phyloP scores from a whole-genome alignment of 2,329 filamentous ascomycete species.

The Alternaria sp. region DNA sequence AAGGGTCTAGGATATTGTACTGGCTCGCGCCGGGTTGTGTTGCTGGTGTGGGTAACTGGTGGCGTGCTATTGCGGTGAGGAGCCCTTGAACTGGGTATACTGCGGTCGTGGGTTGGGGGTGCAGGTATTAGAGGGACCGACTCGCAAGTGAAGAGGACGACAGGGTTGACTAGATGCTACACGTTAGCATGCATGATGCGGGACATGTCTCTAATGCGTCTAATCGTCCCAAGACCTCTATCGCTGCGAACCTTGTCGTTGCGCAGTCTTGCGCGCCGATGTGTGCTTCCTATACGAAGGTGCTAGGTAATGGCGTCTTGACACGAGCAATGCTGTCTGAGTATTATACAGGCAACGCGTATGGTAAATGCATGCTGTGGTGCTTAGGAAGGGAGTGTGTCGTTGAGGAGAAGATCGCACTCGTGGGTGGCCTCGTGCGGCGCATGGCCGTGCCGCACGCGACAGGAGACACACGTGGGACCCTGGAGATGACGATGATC shows the following conservation, averaged over 20 bases:
- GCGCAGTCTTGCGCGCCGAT: not conserved
- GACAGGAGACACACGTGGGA: not conserved
- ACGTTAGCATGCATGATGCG: not conserved
- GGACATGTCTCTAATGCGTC: fast-evolving
- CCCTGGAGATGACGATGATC: not conserved
- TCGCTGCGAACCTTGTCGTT: not conserved
- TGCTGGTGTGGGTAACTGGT: not conserved
- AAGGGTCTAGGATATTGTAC: not conserved
- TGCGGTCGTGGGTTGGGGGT: not conserved
- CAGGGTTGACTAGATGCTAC: not conserved
- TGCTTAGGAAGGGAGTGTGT: not conserved
- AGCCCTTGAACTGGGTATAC: not conserved
- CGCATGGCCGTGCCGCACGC: no score
- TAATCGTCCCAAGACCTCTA: not conserved
- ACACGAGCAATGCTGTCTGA: not conserved
- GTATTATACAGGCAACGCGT: not conserved
- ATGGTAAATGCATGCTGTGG: fast-evolving
- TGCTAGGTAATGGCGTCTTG: not conserved
- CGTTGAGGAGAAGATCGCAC: not conserved
- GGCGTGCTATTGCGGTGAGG: not conserved
- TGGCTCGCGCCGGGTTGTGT: not conserved
- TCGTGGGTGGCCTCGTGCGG: not conserved
- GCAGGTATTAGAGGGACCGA: not conserved
- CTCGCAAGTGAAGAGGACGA: not conserved
- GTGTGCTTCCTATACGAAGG: not conserved